Evolutionary conservation across 306 rosid genomes (phyloP).

Genomic region (Cucurbita ficifolia): DNA sequence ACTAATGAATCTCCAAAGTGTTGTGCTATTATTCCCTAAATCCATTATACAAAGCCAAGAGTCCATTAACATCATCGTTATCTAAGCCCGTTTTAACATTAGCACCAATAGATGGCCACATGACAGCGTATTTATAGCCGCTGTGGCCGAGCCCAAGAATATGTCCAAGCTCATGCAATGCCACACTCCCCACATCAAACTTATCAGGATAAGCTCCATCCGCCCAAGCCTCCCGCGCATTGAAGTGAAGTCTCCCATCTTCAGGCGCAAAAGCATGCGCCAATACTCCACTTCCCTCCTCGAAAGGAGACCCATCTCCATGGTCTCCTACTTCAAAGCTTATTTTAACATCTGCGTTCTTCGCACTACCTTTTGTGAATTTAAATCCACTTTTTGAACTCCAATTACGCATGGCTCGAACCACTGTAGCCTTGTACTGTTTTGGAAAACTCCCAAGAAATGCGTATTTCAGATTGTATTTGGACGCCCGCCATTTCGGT

Average conservation of each 20-base stretch:
- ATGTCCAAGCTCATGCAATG: background rate
- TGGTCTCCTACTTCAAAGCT: background rate
- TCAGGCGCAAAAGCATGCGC: background rate
- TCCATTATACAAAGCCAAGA: background rate
- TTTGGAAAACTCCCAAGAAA: background rate
- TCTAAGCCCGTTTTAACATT: rapidly evolving
- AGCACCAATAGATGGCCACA: background rate
- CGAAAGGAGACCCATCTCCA: background rate
- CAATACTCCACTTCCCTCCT: background rate
- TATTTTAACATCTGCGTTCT: background rate
- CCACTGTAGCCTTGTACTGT: background rate
- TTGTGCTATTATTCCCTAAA: background rate
- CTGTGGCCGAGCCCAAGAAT: background rate
- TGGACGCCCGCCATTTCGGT: background rate
- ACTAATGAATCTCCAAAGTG: background rate
- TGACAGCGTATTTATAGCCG: background rate
- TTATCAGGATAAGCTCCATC: background rate
- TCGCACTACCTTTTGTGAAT: background rate
- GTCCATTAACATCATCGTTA: background rate
- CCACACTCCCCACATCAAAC: background rate
- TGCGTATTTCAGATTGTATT: background rate
- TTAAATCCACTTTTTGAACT: background rate
- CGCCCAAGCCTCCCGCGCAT: background rate
- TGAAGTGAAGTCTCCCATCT: background rate
- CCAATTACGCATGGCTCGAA: background rate